Conservation (phyloP, 169 alveolate species). For the Plasmodium fragile region DNA sequence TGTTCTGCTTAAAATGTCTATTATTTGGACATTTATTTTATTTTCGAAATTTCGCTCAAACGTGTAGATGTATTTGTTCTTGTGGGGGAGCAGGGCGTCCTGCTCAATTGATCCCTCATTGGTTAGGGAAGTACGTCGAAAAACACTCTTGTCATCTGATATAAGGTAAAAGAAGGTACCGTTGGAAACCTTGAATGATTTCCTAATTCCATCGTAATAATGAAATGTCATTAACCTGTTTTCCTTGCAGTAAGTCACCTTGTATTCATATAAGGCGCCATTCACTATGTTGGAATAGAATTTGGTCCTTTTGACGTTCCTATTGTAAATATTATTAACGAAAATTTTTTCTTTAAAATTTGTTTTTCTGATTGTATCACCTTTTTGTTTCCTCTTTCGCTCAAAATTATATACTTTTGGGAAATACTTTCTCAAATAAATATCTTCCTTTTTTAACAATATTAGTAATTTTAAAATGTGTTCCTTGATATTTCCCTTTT, state of each 20-base stretch:
- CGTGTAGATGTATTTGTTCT: conserved; percentile 20
- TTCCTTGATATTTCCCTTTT: conserved; percentile 23
- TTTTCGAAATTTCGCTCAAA: conserved; percentile 6
- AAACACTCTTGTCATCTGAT: conserved; percentile 26
- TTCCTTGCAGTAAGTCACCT: conserved; percentile 44
- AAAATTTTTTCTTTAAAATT: conserved; percentile 29
- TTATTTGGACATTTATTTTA: conserved; percentile 28
- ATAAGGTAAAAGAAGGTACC: conserved; percentile 25
- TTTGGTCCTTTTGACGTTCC: conserved; percentile 13
- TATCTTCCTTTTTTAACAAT: conserved; percentile 38
- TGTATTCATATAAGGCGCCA: conserved; percentile 63
- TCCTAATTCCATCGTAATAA: conserved; percentile 48
- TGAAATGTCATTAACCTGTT: conserved; percentile 44
- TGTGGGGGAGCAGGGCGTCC: neutral
- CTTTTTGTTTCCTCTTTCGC: conserved; percentile 16
- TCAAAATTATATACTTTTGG: conserved; percentile 33
- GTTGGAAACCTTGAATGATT: conserved; percentile 24
- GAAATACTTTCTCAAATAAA: conserved; percentile 51
- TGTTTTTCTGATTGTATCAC: neutral
- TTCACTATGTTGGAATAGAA: conserved; percentile 25
- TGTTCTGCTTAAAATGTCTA: conserved; percentile 31
- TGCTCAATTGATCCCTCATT: neutral
- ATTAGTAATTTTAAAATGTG: conserved; percentile 59
- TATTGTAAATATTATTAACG: conserved; percentile 70
- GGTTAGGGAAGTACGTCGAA: neutral